Evolutionary conservation across 495 filamentous ascomycete species (phyloP).

Genomic region (Xylaria intraflava): DNA sequence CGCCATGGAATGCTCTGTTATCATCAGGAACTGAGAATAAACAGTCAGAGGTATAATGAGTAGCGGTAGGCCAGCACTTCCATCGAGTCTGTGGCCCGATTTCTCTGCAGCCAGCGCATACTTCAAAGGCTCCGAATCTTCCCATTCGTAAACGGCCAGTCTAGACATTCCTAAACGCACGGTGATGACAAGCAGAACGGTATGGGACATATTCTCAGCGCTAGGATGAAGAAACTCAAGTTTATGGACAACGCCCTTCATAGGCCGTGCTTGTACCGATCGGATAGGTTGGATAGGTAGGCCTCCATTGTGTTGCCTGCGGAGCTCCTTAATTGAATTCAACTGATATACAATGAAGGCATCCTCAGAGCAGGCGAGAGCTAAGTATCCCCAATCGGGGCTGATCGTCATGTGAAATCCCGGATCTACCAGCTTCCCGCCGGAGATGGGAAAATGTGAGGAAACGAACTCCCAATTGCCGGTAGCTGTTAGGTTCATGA

Average conservation of each 20-base stretch:
- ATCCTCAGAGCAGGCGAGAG: slow-evolving; percentile 36
- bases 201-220: slow-evolving; percentile 54
- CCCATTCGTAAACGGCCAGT: slow-evolving; percentile 73
- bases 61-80: slow-evolving; percentile 55
- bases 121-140: slow-evolving; percentile 35
- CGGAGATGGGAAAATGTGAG: slow-evolving; percentile 51
- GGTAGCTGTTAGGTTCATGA: slow-evolving; percentile 39
- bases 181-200: slow-evolving; percentile 71
- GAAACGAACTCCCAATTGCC: slow-evolving; percentile 53
- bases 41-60: slow-evolving; percentile 64
- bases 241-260: slow-evolving; percentile 71
- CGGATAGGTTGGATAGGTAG: slow-evolving; percentile 37
- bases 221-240: slow-evolving; percentile 81
- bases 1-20: slow-evolving; percentile 52
- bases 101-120: slow-evolving; percentile 34
- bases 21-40: slow-evolving; percentile 55
- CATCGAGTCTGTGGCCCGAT: slow-evolving; percentile 46
- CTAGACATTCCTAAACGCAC: slow-evolving; percentile 53
- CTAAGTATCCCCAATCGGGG: slow-evolving; percentile 52
- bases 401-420: slow-evolving; percentile 81
- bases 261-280: slow-evolving; percentile 48
- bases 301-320: slow-evolving; percentile 28
- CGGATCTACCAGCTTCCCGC: slow-evolving; percentile 40
- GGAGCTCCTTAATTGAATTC: slow-evolving; percentile 43
- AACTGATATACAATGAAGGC: slow-evolving; percentile 55